Conservation (phyloP, 176 grass and related monocot genomes). For the Oryza glaberrima region DNA sequence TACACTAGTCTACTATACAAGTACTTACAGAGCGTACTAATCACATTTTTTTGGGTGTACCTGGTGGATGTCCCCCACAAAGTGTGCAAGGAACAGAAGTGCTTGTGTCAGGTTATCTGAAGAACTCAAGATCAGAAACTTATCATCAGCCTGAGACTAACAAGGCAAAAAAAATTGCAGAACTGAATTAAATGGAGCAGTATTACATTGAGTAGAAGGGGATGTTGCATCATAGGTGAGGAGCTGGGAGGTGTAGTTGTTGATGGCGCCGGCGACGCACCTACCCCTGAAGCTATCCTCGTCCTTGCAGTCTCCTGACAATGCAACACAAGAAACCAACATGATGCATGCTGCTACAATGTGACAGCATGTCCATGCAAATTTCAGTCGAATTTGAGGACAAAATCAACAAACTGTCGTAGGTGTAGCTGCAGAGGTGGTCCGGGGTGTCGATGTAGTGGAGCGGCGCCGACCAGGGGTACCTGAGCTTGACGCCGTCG, state of each 20-base stretch:
- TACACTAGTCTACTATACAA: no score
- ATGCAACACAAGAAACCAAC: background rate
- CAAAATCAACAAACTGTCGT: constrained; percentile 46
- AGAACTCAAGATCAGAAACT: background rate
- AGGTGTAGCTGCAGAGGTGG: constrained; percentile 52
- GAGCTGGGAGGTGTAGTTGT: constrained; percentile 73
- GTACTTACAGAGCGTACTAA: background rate
- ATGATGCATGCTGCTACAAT: background rate
- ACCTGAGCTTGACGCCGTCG: constrained; percentile 54
- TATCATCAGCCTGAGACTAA: background rate
- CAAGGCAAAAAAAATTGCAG: background rate
- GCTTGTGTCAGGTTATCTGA: constrained; percentile 75
- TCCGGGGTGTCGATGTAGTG: constrained; percentile 75
- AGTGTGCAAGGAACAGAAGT: constrained; percentile 72
- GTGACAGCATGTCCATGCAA: background rate
- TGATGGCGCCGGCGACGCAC: constrained; percentile 76
- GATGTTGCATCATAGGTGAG: constrained; percentile 47
- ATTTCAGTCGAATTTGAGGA: background rate
- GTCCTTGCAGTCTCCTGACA: constrained; percentile 68
- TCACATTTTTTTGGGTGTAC: constrained; percentile 35
- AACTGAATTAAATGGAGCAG: background rate
- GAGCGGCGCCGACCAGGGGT: constrained; percentile 53
- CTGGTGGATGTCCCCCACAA: constrained; percentile 74
- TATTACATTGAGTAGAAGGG: constrained; percentile 37
- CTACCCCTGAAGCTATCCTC: constrained; percentile 51